Evolutionary conservation across 345 rosid genomes (phyloP).

Genomic region (Acer negundo): DNA sequence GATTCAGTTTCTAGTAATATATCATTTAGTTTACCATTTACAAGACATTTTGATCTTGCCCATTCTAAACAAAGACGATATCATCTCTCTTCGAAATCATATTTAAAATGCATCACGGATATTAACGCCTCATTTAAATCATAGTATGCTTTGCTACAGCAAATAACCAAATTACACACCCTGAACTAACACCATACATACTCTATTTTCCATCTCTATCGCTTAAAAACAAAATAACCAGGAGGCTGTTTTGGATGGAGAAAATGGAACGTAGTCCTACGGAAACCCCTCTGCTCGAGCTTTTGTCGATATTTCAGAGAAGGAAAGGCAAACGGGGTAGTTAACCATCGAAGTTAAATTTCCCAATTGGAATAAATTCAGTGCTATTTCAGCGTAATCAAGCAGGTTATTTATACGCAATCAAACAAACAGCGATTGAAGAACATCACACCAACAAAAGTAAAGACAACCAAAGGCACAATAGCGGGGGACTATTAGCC

Average conservation of each 20-base stretch:
- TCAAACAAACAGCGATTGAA: not conserved
- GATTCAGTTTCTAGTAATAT: constrained; percentile 6
- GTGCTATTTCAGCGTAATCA: not conserved
- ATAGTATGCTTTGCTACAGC: not conserved
- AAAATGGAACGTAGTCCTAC: not conserved
- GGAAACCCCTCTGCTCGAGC: not conserved
- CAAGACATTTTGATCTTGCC: too few species aligned
- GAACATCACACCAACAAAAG: not conserved
- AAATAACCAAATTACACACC: not conserved
- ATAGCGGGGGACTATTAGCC: not conserved
- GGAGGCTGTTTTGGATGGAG: not conserved
- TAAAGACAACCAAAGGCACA: not conserved
- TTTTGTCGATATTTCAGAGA: not conserved
- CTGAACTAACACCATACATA: not conserved
- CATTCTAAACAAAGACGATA: too few species aligned
- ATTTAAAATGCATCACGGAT: too few species aligned
- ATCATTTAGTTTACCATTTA: not conserved
- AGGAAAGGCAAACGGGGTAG: not conserved
- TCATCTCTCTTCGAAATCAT: too few species aligned
- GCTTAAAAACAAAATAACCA: not conserved
- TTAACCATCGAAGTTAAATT: not conserved
- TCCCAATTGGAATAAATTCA: not conserved
- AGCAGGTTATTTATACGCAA: not conserved
- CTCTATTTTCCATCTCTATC: not conserved
- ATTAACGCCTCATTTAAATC: not conserved